Evolutionary conservation across 192 early-diverging fungal genomes (phyloP), one percentile per base, ranked within the genome.

Genomic region (Rhizophagus sp.): DNA sequence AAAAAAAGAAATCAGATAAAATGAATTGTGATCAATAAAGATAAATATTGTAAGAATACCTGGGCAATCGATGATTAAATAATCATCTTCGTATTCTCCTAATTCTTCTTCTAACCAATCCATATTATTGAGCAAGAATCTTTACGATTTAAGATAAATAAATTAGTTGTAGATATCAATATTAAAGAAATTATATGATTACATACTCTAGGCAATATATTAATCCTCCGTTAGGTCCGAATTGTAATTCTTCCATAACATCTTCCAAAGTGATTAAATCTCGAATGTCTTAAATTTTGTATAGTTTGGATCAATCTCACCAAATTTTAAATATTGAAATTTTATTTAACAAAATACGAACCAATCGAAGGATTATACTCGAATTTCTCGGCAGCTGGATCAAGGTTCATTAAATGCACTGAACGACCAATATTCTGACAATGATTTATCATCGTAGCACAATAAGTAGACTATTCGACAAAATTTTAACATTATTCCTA

Each of bases 31-130:
- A 57, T 7, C 17, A 6, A 57, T 22, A 7, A 17, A 7, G 15
- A 19, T 6, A 22, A 7, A 22, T 22, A 22, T 22, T 22, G 3
- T 22, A 22, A 5, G 8, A 34, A 65, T 33, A 85, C 88, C 93
- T 13, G 98, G 98, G 80, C 97, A 97, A 84, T 99, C 98, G 67
- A 99, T 91, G 64, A 99, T 96, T 62, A 99, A 85, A 80, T 98
- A 98, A 82, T 99, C 98, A 81, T 99, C 96, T 50, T 96, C 96
- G 75, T 93, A 97, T 71, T 91, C 88, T 11, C 94, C 92, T 9
- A 98, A 86, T 84, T 96, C 93, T 63, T 98, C 96, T 85, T 98
- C 97, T 27, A 99, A 84, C 95, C 97, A 99, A 83, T 99, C 96
- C 41, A 98, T 80, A 82, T 99, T 99, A 66, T 97, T 93, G 80